Evolutionary conservation across 495 filamentous ascomycete genomes (phyloP), one percentile per base, ranked within the genome.

Genomic region (Aspergillus coremiiformis): DNA sequence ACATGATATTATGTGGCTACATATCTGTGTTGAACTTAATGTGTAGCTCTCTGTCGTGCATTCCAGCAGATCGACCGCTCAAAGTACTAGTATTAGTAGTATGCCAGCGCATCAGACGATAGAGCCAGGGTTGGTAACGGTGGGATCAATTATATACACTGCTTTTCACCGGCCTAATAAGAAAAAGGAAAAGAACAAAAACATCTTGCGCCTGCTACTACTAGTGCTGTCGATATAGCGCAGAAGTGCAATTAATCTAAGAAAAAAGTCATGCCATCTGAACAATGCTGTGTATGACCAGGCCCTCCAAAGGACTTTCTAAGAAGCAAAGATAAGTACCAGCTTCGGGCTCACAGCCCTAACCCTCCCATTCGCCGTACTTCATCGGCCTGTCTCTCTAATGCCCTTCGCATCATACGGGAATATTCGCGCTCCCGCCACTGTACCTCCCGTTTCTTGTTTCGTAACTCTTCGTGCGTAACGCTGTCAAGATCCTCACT

Each of bases 341-440:
- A 20, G 37, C 9, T 7, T 21, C 15, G 12, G 44, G 22, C 5
- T 44, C 21, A 65, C 56, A 85, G 57, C 11, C 86, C 85, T 47
- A 90, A 75, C 29, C 84, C 82, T 49, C 80, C 77, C 62, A 91
- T 79, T 68, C 86, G 89, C 54, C 86, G 73, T 53, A 87, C 86
- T 61, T 93, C 90, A 69, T 90, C 82, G 14, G 89, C 89, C 66
- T 94, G 89, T 62, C 76, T 75, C 68, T 88, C 80, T 51, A 95
- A 66, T 10, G 86, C 88, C 46, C 76, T 72, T 47, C 88, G 78
- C 87, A 95, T 90, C 56, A 68, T 78, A 43, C 78, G 71, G 26
- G 70, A 71, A 68, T 91, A 91, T 58, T 75, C 75, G 54, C 68
- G 66, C 63, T 84, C 83, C 41, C 51, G 64, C 39, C 67, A 69